Percentiles rank a stretch among this genome's conserved stretches.
These are phyloP conservation scores for Pseudocercospora vitis DNA, from an alignment of 2,329 filamentous ascomycete species.

Conservation along the genomic window DNA sequence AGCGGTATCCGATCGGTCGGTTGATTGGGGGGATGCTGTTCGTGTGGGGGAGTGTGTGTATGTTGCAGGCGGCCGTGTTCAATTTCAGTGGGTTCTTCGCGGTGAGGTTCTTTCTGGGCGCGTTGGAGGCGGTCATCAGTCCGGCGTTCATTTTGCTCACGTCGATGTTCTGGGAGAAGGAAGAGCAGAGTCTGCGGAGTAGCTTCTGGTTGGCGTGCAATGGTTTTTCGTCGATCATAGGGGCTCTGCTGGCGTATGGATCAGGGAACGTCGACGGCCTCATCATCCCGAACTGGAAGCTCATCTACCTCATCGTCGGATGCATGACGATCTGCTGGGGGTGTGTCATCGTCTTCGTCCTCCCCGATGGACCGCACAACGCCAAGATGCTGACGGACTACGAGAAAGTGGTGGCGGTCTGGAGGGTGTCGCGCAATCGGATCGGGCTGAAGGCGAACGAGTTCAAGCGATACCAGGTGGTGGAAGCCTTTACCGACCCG, in stretches of 20 bases:
- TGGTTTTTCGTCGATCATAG: slow-evolving; percentile 21
- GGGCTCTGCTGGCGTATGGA: slow-evolving; percentile 32
- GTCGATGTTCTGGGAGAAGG: slow-evolving; percentile 39
- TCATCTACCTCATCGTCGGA: slow-evolving; percentile 34
- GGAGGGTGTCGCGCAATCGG: slow-evolving; percentile 40
- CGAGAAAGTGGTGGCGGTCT: slow-evolving; percentile 49
- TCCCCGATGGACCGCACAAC: slow-evolving; percentile 54
- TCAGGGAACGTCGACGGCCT: slow-evolving; percentile 22
- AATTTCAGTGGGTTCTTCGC: slow-evolving; percentile 39
- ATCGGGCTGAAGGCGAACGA: slow-evolving; percentile 53
- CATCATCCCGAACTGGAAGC: slow-evolving; percentile 34
- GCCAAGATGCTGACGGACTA: slow-evolving; percentile 56
- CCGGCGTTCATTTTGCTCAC: slow-evolving; percentile 44
- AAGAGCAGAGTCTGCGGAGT: slow-evolving; percentile 31
- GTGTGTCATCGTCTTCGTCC: slow-evolving; percentile 38
- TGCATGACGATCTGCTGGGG: slow-evolving; percentile 24
- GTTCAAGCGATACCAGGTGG: slow-evolving; percentile 55
- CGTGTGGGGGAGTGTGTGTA: slow-evolving; percentile 36
- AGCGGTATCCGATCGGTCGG: slow-evolving; percentile 18
- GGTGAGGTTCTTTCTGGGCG: slow-evolving; percentile 40
- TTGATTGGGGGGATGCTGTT: slow-evolving; percentile 24
- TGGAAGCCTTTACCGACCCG: slow-evolving; percentile 57
- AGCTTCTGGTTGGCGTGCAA: slow-evolving; percentile 25
- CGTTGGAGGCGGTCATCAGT: slow-evolving; percentile 36
- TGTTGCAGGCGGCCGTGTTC: slow-evolving; percentile 37